Evolutionary conservation across 2,329 filamentous ascomycete genomes (phyloP), one percentile per base, ranked within the genome.

Genomic region (Clarireedia sp.): DNA sequence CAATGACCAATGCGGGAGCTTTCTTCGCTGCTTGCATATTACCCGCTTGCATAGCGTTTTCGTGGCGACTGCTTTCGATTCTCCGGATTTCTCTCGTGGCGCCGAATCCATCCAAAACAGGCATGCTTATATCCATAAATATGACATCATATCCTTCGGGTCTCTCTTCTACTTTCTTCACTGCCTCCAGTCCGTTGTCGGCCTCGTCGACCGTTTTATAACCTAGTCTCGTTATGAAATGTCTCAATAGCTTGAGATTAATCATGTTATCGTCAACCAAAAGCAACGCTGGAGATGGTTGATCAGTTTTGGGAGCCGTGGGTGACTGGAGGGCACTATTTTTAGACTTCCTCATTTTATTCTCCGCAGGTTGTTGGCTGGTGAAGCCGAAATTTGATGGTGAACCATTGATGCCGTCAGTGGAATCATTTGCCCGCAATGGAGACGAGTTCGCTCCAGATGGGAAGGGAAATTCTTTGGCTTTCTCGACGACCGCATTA

Each of bases 61-160:
- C 57, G 60, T 62, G 19, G 58, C 62, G 52, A 46, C 58, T 41
- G 58, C 65, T 62, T 61, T 81, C 78, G 17, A 76, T 70, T 2
- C 72, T 70, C 3, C 78, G 72, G 19, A 81, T 80, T 53, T 69
- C 70, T 9, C 71, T 69, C 8, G 78, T 80, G 0, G 75, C 71
- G 19, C 74, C 74, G 14, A 78, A 68, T 0, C 76, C 76, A 59
- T 81, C 74, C 60, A 82, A 74, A 4, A 80, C 69, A 0, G 79
- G 79, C 79, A 82, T 82, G 5, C 64, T 64, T 72, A 75, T 73
- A 59, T 82, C 79, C 73, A 76, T 69, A 33, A 69, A 71, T 2
- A 79, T 71, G 43, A 77, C 71, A 40, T 73, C 71, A 48, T 72
- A 74, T 0, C 67, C 62, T 46, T 73, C 69, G 2, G 61, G 57